phyloP scores from a whole-genome alignment of 2,329 filamentous ascomycete species.

The Venturia asperata region DNA sequence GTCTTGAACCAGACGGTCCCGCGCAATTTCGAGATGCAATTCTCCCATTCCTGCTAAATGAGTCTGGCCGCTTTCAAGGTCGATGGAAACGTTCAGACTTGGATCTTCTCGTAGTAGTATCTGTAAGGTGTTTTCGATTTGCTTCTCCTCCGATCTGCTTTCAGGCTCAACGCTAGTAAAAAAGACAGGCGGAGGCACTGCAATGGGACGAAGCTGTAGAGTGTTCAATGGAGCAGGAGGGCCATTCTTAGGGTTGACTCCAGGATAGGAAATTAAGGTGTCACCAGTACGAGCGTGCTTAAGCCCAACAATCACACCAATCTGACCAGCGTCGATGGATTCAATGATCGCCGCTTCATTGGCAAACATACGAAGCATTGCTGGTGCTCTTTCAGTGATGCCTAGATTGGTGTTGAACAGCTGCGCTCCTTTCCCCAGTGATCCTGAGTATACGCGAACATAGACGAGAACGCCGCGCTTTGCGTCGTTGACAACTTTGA shows the following conservation, averaged over 20 bases:
- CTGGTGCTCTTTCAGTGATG: conserved; percentile 69
- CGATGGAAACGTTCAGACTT: conserved; percentile 74
- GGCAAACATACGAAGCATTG: conserved; percentile 83
- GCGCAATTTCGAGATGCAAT: conserved; percentile 86
- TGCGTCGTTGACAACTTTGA: conserved; percentile 89
- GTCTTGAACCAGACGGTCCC: conserved; percentile 79
- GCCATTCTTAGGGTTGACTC: conserved; percentile 51
- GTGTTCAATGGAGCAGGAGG: conserved; percentile 63
- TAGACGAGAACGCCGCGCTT: conserved; percentile 84
- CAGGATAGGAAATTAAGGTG: conserved; percentile 70
- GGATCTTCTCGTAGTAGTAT: conserved; percentile 86
- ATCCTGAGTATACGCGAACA: conserved; percentile 83
- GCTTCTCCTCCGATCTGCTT: conserved; percentile 69
- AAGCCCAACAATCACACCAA: conserved; percentile 84
- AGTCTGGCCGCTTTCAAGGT: conserved; percentile 88
- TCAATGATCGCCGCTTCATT: conserved; percentile 79
- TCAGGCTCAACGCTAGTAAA: conserved; percentile 88
- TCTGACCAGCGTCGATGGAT: conserved; percentile 76
- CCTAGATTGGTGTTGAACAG: conserved; percentile 85
- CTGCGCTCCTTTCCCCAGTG: conserved; percentile 62
- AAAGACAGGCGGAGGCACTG: conserved; percentile 88
- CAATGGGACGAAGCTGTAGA: conserved; percentile 78
- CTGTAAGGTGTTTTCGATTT: conserved; percentile 66
- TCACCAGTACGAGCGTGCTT: conserved; percentile 92
- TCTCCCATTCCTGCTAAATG: conserved; percentile 95